A percentile compares a stretch with the other conserved stretches of the same genome.
Conservation (phyloP, 352 stramenopile species). For the Globisporangium barbulae region DNA sequence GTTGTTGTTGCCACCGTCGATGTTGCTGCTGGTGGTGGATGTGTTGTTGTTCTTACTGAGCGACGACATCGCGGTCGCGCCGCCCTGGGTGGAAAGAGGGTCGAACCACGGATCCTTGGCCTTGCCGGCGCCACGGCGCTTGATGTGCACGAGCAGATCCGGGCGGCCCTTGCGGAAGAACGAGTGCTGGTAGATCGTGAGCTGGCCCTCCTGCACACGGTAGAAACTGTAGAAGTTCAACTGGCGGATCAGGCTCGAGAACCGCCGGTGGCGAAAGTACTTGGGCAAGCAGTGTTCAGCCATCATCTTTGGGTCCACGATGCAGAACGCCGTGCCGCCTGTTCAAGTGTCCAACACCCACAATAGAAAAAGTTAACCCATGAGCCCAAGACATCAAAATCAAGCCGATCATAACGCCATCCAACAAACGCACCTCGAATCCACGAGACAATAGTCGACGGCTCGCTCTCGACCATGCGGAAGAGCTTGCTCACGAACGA, state of each 20-base stretch:
- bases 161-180: slow-evolving; percentile 82
- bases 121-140: slow-evolving; percentile 76
- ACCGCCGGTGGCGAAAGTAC: slow-evolving; percentile 89
- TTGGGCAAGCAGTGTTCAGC: slow-evolving; percentile 87
- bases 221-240: slow-evolving; percentile 93
- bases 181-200: slow-evolving; percentile 86
- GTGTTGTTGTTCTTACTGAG: slow-evolving; percentile 2
- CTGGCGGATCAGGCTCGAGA: slow-evolving; percentile 88
- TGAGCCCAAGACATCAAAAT: background rate
- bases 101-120: slow-evolving; percentile 86
- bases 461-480: slow-evolving; percentile 83
- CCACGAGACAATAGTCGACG: slow-evolving; percentile 78
- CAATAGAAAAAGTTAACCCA: slow-evolving; percentile 11
- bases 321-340: slow-evolving; percentile 89
- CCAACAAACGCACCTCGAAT: slow-evolving; percentile 39
- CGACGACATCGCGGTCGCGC: background rate
- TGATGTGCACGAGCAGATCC: slow-evolving; percentile 82
- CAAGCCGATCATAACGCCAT: background rate
- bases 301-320: slow-evolving; percentile 88
- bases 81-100: slow-evolving; percentile 36
- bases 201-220: slow-evolving; percentile 81
- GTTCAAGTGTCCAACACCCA: slow-evolving; percentile 1
- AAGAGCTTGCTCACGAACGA: slow-evolving; percentile 87
- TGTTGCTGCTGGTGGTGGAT: background rate
- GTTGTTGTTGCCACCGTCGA: background rate